Conservation (phyloP, 768 basidiomycete genomes). For the Porpolomopsis calyptriformis region DNA sequence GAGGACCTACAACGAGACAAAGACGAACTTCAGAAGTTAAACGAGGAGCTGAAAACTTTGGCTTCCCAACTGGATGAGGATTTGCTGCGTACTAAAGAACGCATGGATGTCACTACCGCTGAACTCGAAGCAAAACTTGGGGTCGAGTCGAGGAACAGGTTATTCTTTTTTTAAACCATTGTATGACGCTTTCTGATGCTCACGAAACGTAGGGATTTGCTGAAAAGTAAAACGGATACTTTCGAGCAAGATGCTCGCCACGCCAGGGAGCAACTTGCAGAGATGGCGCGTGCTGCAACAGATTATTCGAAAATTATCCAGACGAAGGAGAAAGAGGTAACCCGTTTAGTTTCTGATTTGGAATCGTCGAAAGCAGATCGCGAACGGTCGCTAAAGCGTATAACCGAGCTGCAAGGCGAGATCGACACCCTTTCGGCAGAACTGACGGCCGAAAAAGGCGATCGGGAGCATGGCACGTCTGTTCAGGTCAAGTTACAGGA, state of each 20-base stretch:
- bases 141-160: slow-evolving; percentile 58
- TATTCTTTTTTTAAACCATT: slow-evolving; percentile 14
- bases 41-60: slow-evolving; percentile 60
- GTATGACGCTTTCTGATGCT: background rate
- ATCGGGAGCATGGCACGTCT: slow-evolving; percentile 32
- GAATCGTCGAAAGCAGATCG: slow-evolving; percentile 45
- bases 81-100: slow-evolving; percentile 58
- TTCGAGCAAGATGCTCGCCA: slow-evolving; percentile 63
- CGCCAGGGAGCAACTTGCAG: slow-evolving; percentile 64
- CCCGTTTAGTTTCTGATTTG: slow-evolving; percentile 42
- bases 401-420: slow-evolving; percentile 58
- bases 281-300: slow-evolving; percentile 64
- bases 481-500: slow-evolving; percentile 56
- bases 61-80: slow-evolving; percentile 75
- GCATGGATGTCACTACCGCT: slow-evolving; percentile 49
- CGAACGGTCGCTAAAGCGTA: slow-evolving; percentile 43
- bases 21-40: slow-evolving; percentile 51
- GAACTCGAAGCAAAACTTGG: slow-evolving; percentile 66
- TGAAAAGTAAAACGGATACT: slow-evolving; percentile 46
- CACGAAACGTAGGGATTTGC: slow-evolving; percentile 40
- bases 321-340: slow-evolving; percentile 66
- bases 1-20: slow-evolving; percentile 47
- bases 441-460: slow-evolving; percentile 46
- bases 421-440: slow-evolving; percentile 57
- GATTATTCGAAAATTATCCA: slow-evolving; percentile 70